A percentile compares a stretch with the other conserved stretches of the same genome.
Conservation (phyloP, 192 early-diverging fungal genomes). For the Dissophora globulifera region DNA sequence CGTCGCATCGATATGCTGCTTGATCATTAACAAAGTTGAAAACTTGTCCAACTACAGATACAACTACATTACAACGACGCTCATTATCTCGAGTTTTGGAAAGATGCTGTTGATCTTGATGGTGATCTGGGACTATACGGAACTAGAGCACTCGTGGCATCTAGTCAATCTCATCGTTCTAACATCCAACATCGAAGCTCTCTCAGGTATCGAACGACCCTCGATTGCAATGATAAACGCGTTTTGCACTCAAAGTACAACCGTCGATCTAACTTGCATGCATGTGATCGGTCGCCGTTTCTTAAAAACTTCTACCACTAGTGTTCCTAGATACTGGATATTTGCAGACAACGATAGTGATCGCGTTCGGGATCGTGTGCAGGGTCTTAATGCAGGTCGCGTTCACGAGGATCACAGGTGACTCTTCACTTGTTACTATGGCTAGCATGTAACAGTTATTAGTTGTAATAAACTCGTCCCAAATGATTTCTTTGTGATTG, state of each 20-base stretch:
- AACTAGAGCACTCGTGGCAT: constrained; percentile 84
- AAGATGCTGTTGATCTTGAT: constrained; percentile 88
- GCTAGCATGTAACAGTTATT: constrained; percentile 51
- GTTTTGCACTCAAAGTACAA: too few relatives aligned
- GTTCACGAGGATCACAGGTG: constrained; percentile 54
- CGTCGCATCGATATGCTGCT: too few relatives aligned
- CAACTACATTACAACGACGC: constrained; percentile 73
- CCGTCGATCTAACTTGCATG: constrained; percentile 1
- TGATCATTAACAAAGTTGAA: too few relatives aligned
- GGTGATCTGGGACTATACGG: constrained; percentile 92
- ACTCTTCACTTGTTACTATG: constrained; percentile 36
- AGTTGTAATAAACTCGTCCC: too few relatives aligned
- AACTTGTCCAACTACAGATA: constrained; percentile 47
- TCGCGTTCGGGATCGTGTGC: constrained; percentile 57
- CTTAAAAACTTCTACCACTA: too few relatives aligned
- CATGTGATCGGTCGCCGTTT: too few relatives aligned
- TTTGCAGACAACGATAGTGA: constrained; percentile 55
- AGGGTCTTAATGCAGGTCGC: constrained; percentile 59
- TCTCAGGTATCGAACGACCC: constrained; percentile 55
- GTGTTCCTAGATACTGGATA: constrained; percentile 64
- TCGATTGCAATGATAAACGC: not conserved
- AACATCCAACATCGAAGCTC: constrained; percentile 78
- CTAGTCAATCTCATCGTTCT: constrained; percentile 77
- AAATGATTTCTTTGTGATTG: too few relatives aligned
- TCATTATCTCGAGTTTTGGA: constrained; percentile 88